Base-by-base conservation (phyloP, 352 stramenopile genomes). In the Pythium angustatum region DNA sequence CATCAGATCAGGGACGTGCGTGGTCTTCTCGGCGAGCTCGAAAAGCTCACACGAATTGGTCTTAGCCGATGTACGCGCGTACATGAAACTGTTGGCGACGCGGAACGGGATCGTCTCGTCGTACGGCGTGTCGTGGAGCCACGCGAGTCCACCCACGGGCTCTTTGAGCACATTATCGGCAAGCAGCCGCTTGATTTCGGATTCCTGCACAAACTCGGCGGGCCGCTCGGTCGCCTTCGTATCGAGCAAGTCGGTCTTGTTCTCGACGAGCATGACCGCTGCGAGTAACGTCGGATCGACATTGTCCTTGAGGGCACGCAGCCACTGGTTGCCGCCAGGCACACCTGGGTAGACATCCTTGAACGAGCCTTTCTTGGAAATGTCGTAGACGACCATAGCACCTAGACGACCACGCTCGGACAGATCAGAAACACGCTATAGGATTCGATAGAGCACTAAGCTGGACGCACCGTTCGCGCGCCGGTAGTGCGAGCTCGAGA, bases 401-500 rank as follows among this genome's bases (percentile, higher is more conserved):
- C 82, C 82, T 87, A 27, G 56, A 17, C 22, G n/a, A n/a, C n/a
- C n/a, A n/a, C n/a, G n/a, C n/a, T n/a, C n/a, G n/a, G n/a, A n/a
- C n/a, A n/a, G n/a, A n/a, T n/a, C n/a, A n/a, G n/a, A n/a, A n/a
- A n/a, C n/a, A n/a, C n/a, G n/a, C n/a, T n/a, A n/a, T n/a, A n/a
- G n/a, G n/a, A n/a, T n/a, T n/a, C n/a, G n/a, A n/a, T n/a, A n/a
- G n/a, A n/a, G n/a, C n/a, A n/a, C n/a, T n/a, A n/a, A n/a, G n/a
- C n/a, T n/a, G n/a, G 3, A 28, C 43, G 6, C 56, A 88, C 79
- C 80, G 55, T 89, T 75, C 1, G 78, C 76, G 24, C 83, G 76
- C 12, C 80, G 76, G 60, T 90, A 91, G 58, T 91, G 83, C 4
- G 78, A 88, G 55, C 75, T 88, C 5, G 83, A 90, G 61, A 91